phyloP scores from a whole-genome alignment of 495 filamentous ascomycete species.

The Endocarpon pusillum region DNA sequence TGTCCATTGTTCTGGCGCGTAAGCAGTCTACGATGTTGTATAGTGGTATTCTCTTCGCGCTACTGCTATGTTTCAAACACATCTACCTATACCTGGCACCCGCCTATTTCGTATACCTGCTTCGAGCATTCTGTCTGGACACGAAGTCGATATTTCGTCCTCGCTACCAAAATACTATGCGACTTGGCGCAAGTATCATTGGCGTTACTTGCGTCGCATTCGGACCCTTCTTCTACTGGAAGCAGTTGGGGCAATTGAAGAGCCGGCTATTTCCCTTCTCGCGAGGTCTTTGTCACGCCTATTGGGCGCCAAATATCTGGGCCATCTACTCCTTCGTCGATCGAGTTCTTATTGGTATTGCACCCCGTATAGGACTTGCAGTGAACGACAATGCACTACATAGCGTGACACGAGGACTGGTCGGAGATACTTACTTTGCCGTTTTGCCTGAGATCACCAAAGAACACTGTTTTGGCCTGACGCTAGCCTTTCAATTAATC shows the following conservation, averaged over 20 bases:
- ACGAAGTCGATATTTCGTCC: conserved; percentile 59
- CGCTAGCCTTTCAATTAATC: conserved; percentile 66
- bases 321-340: conserved; percentile 90
- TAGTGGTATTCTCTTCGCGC: conserved; percentile 70
- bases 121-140: conserved; percentile 78
- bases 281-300: conserved; percentile 83
- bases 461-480: conserved; percentile 61
- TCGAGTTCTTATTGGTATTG: conserved; percentile 66
- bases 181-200: conserved; percentile 57
- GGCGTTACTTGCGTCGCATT: conserved; percentile 70
- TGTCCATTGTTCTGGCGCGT: conserved; percentile 69
- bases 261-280: conserved; percentile 86
- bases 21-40: conserved; percentile 57
- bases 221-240: conserved; percentile 71
- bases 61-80: conserved; percentile 83
- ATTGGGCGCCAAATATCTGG: conserved; percentile 98
- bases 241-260: conserved; percentile 75
- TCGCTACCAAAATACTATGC: conserved; percentile 58
- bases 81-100: conserved; percentile 96
- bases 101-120: conserved; percentile 86
- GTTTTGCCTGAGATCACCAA: conserved; percentile 77
- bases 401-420: conserved; percentile 80
- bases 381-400: conserved; percentile 58
- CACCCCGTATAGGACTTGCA: conserved; percentile 55
- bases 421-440: conserved; percentile 91